phyloP scores from a whole-genome alignment of 257 asterid species.

The Solanum megistacrolobum region DNA sequence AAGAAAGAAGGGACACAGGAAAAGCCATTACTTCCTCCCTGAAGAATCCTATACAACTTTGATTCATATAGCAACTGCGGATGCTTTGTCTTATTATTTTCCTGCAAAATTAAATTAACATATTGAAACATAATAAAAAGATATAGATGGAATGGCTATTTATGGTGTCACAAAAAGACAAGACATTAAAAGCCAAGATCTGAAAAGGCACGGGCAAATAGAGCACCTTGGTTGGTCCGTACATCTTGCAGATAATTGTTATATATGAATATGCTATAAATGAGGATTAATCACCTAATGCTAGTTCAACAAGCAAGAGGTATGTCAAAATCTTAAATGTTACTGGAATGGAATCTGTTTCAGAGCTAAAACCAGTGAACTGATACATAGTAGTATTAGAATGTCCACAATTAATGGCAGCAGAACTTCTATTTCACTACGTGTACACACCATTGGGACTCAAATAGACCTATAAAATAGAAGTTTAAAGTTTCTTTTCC shows the following conservation, averaged over 20 bases:
- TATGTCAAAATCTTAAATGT: not conserved
- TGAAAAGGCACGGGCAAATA: not conserved
- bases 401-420: not conserved
- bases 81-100: slow-evolving; percentile 90
- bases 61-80: slow-evolving; percentile 95
- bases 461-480: not conserved
- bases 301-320: not conserved
- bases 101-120: slow-evolving; percentile 33
- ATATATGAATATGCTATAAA: not conserved
- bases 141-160: not conserved
- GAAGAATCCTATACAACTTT: slow-evolving; percentile 81
- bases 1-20: not conserved
- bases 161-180: not conserved
- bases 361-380: not conserved
- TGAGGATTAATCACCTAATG: not conserved
- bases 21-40: slow-evolving; percentile 85
- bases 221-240: not conserved
- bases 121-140: not conserved
- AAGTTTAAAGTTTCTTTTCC: not conserved
- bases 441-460: not conserved
- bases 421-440: not conserved
- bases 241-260: not conserved
- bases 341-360: not conserved
- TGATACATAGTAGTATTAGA: not conserved
- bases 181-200: not conserved